Evolutionary conservation across 1,284 basidiomycete species (phyloP).

Genomic region (Boletellus deceptivus): DNA sequence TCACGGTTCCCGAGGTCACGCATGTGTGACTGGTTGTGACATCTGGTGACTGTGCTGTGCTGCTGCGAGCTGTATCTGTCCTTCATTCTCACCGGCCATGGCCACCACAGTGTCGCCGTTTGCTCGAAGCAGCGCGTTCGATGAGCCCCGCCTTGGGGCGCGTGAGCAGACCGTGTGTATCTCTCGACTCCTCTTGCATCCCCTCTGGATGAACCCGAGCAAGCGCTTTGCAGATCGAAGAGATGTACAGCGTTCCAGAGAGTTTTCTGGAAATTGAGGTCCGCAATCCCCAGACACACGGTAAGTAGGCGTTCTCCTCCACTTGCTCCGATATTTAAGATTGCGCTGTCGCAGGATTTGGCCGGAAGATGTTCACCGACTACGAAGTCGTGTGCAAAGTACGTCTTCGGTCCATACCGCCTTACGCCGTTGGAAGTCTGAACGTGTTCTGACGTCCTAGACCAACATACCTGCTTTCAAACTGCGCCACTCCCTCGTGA

Average conservation of each 20-base stretch:
- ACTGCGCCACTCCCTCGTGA: constrained; percentile 90
- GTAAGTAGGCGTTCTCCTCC: constrained; percentile 42
- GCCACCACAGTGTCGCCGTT: constrained; percentile 72
- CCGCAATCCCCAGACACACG: constrained; percentile 94
- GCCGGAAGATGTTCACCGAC: constrained; percentile 98
- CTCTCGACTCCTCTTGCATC: constrained; percentile 14
- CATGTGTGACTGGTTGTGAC: constrained; percentile 22
- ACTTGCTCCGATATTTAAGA: background rate
- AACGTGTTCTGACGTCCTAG: constrained; percentile 38
- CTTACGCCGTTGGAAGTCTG: background rate
- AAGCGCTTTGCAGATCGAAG: constrained; percentile 73
- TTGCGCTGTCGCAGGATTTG: constrained; percentile 63
- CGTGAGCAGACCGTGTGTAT: constrained; percentile 79
- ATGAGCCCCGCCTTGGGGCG: constrained; percentile 65
- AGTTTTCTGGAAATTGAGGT: constrained; percentile 99
- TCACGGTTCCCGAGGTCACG: no score
- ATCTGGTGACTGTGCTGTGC: constrained; percentile 21
- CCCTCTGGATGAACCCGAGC: constrained; percentile 33
- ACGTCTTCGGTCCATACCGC: background rate
- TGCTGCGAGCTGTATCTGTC: constrained; percentile 14
- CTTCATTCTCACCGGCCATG: constrained; percentile 39
- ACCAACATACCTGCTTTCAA: constrained; percentile 99
- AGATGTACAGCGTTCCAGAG: constrained; percentile 97
- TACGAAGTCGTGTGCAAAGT: constrained; percentile 99
- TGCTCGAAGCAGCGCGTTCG: constrained; percentile 70